Conservation (phyloP, 2,329 filamentous ascomycete genomes). For the Gyromitra esculenta region DNA sequence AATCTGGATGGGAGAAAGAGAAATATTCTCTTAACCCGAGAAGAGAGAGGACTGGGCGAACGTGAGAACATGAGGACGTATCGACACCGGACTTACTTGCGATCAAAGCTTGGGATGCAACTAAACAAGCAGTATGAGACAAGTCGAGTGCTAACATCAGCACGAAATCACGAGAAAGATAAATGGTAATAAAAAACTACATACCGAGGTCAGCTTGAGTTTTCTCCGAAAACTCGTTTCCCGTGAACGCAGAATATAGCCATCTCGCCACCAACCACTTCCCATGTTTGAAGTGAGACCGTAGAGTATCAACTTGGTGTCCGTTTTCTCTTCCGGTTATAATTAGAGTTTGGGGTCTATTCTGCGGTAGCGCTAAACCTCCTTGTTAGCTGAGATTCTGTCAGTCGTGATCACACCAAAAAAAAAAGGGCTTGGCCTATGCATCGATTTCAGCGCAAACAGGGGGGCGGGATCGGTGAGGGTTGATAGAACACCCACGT, state of each 20-base stretch:
- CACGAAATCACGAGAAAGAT: slow-evolving; percentile 1
- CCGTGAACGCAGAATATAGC: slow-evolving; percentile 20
- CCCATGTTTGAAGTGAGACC: slow-evolving; percentile 34
- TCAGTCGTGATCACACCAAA: no score
- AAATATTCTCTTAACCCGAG: slow-evolving; percentile 5
- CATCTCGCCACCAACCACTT: slow-evolving; percentile 28
- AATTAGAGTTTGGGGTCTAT: background rate
- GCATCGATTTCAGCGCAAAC: no score
- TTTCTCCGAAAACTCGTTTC: slow-evolving; percentile 19
- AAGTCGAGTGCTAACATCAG: slow-evolving; percentile 14
- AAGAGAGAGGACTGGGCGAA: slow-evolving; percentile 1
- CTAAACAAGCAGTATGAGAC: background rate
- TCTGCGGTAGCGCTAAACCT: no score
- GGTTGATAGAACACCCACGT: no score
- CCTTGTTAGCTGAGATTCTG: background rate
- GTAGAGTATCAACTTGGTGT: slow-evolving; percentile 22
- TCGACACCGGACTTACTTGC: background rate
- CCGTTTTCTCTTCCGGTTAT: slow-evolving; percentile 11
- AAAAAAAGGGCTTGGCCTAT: no score
- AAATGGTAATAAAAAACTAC: slow-evolving; percentile 16
- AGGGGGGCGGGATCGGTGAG: no score
- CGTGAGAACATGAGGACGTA: background rate
- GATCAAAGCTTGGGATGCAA: background rate
- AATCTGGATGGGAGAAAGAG: background rate
- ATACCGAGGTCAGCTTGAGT: slow-evolving; percentile 40